Evolutionary conservation across 768 basidiomycete genomes (phyloP).

Genomic region (Cystofilobasidium bisporidii): DNA sequence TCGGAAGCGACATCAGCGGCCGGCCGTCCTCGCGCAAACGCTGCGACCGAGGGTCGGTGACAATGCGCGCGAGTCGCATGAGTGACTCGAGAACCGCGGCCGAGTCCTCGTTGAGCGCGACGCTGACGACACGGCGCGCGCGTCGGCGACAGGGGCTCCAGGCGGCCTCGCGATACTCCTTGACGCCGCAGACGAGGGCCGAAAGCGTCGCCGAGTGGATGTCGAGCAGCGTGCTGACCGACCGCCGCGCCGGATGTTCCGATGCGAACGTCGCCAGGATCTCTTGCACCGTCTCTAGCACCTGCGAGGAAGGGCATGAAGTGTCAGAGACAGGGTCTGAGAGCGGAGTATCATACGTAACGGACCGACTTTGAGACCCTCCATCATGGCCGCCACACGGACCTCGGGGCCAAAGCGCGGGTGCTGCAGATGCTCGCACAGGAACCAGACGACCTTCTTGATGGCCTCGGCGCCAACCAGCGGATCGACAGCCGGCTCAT

Average conservation of each 20-base stretch:
- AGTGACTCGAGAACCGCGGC: slow-evolving; percentile 9
- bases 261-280: slow-evolving; percentile 19
- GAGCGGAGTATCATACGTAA: too few species aligned
- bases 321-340: slow-evolving; percentile 27
- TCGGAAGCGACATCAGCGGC: slow-evolving; percentile 2
- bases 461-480: slow-evolving; percentile 47
- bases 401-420: slow-evolving; percentile 52
- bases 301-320: slow-evolving; percentile 2
- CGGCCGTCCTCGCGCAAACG: not conserved
- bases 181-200: slow-evolving; percentile 45
- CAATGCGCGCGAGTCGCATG: slow-evolving; percentile 15
- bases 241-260: slow-evolving; percentile 11
- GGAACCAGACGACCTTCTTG: slow-evolving; percentile 59
- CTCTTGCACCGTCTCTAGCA: slow-evolving; percentile 10
- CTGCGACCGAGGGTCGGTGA: slow-evolving; percentile 30
- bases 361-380: slow-evolving; percentile 55
- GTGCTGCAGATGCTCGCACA: slow-evolving; percentile 74
- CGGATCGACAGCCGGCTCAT: slow-evolving; percentile 43
- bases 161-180: slow-evolving; percentile 40
- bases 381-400: slow-evolving; percentile 53
- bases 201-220: slow-evolving; percentile 49
- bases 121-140: slow-evolving; percentile 42
- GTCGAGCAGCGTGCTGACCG: slow-evolving; percentile 41
- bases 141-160: slow-evolving; percentile 46
- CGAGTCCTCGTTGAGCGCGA: slow-evolving; percentile 40